A percentile compares a stretch with the other conserved stretches of the same genome.
Conservation (phyloP, 345 rosid genomes). For the Pistacia atlantica region DNA sequence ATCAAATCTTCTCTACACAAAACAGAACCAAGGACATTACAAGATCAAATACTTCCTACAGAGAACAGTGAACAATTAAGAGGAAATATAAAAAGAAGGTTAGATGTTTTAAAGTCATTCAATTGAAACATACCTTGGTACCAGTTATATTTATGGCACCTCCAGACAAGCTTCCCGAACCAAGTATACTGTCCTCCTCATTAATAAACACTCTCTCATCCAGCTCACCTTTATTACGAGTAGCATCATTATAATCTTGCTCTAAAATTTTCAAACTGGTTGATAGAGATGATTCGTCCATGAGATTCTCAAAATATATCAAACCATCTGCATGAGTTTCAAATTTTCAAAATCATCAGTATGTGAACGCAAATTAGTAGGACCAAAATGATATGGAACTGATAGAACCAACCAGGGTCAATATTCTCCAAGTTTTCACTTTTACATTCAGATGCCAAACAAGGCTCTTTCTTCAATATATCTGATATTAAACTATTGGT, state of each 20-base stretch:
- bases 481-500: constrained; percentile 65
- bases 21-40: constrained; percentile 9
- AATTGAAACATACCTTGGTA: constrained; percentile 50
- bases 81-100: neutral
- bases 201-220: constrained; percentile 88
- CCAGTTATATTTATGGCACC: constrained; percentile 58
- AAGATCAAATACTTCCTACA: constrained; percentile 3
- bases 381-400: neutral
- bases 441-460: constrained; percentile 60
- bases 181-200: constrained; percentile 87
- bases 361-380: constrained; percentile 4
- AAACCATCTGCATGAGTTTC: constrained; percentile 68
- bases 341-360: constrained; percentile 19
- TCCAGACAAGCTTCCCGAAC: constrained; percentile 68
- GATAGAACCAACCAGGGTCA: constrained; percentile 49
- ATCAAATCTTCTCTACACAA: constrained; percentile 70
- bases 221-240: constrained; percentile 62
- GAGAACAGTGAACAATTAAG: neutral
- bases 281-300: constrained; percentile 76
- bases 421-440: constrained; percentile 66
- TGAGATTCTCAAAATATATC: constrained; percentile 77
- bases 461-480: constrained; percentile 64
- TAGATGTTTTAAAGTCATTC: neutral
- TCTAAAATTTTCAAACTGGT: constrained; percentile 66
- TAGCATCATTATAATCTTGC: constrained; percentile 70